Evolutionary conservation across 2,329 filamentous ascomycete species (phyloP), one percentile per base, ranked within the genome.

Genomic region (Claviceps africana): DNA sequence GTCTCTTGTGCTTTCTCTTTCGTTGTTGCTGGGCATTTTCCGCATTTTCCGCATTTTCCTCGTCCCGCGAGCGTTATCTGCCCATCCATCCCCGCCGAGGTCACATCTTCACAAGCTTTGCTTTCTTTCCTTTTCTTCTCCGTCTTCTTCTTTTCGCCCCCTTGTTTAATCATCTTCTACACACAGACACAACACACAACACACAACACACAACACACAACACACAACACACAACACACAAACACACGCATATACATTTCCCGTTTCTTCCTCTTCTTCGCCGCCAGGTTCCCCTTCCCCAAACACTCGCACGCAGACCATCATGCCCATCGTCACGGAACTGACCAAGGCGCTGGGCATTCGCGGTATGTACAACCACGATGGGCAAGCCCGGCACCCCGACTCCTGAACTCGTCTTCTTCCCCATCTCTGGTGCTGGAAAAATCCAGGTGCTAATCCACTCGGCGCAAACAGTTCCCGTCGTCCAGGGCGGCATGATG

Each of bases 401-500:
- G 8, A 11, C n/a, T 19, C n/a, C n/a, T 21, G n/a, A 19, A 9
- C 1, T 42, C 19, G 8, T 9, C 11, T 9, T 8, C 11, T 4
- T 33, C 31, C 31, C 31, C 31, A 33, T 11, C 11, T 8, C 8
- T 22, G 11, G 5, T 21, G 10, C 39, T 42, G n/a, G n/a, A 42
- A 40, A 42, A 33, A 11, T 45, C 25, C 3, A 3, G 25, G 19
- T 44, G 47, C n/a, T n/a, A n/a, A n/a, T n/a, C n/a, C n/a, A n/a
- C n/a, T n/a, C n/a, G n/a, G n/a, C n/a, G n/a, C n/a, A n/a, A n/a
- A n/a, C 60, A 86, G 84, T 91, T 58, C 87, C 87, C 61, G 74
- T 93, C 56, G 84, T 93, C 54, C 87, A 93, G 68, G 87, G 87
- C 65, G 87, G 87, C 62, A 91, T 93, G 86, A 83, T 88, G 79